Conservation (phyloP, 2,329 filamentous ascomycete genomes). For the Diaporthe capsici region DNA sequence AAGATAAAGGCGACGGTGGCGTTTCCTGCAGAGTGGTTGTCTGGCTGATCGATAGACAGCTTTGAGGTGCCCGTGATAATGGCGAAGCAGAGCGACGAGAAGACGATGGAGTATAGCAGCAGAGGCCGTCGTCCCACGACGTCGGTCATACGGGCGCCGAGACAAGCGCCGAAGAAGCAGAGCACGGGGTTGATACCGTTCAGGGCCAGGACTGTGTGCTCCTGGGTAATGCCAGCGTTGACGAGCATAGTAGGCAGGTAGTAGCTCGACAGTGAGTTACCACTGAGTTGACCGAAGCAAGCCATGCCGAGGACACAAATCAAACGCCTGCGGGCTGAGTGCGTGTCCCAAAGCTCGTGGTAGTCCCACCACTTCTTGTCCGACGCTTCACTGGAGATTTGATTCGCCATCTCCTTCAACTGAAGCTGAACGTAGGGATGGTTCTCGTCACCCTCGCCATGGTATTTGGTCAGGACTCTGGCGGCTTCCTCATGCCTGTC, state of each 20-base stretch:
- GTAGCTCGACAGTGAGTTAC: conserved; percentile 64
- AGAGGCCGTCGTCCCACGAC: conserved; percentile 70
- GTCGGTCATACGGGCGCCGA: conserved; percentile 70
- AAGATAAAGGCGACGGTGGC: conserved; percentile 66
- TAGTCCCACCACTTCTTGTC: conserved; percentile 72
- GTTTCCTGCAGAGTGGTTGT: conserved; percentile 56
- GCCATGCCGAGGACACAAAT: conserved; percentile 66
- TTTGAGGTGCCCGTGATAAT: conserved; percentile 65
- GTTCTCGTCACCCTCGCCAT: conserved; percentile 64
- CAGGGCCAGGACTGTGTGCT: conserved; percentile 62
- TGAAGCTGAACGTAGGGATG: conserved; percentile 67
- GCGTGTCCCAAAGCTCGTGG: conserved; percentile 64
- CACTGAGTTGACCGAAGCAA: conserved; percentile 67
- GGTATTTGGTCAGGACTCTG: conserved; percentile 61
- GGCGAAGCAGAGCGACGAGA: conserved; percentile 62
- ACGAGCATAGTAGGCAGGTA: conserved; percentile 68
- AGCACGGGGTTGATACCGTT: conserved; percentile 69
- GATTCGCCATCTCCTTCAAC: conserved; percentile 63
- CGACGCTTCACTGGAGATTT: conserved; percentile 62
- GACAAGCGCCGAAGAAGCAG: conserved; percentile 63
- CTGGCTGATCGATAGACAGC: conserved; percentile 53
- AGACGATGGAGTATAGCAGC: conserved; percentile 62
- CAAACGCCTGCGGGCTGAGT: conserved; percentile 63
- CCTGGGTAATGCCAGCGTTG: conserved; percentile 64
- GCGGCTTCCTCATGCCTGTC: conserved; percentile 57